Conservation (phyloP, 148 eudicot species). For the Diospyros lotus region DNA sequence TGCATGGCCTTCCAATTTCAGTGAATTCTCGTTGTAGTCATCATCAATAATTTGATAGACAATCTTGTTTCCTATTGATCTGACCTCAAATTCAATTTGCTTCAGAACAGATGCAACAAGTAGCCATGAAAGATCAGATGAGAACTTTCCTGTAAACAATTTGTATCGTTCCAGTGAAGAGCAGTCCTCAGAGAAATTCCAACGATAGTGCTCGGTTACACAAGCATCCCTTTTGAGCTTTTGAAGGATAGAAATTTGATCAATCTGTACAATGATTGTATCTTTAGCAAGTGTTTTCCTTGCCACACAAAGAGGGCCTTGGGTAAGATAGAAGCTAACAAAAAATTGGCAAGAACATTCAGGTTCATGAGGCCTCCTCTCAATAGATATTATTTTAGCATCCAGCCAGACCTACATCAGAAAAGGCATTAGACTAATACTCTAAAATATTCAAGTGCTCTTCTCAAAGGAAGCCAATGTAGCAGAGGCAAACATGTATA, state of each 20-base stretch:
- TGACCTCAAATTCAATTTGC: slow-evolving; percentile 55
- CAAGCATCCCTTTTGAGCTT: slow-evolving; percentile 53
- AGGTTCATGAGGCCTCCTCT: slow-evolving; percentile 70
- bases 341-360: slow-evolving; percentile 63
- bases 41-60: slow-evolving; percentile 68
- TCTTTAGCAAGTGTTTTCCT: slow-evolving; percentile 55
- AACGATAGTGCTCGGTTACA: slow-evolving; percentile 55
- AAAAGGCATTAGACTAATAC: slow-evolving; percentile 6
- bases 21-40: slow-evolving; percentile 19
- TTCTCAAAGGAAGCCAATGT: neutral
- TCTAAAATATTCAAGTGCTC: neutral
- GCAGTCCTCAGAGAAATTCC: slow-evolving; percentile 74
- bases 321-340: slow-evolving; percentile 46
- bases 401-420: slow-evolving; percentile 69
- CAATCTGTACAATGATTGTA: slow-evolving; percentile 34
- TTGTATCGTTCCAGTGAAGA: slow-evolving; percentile 45
- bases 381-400: slow-evolving; percentile 69
- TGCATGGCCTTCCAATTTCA: slow-evolving; percentile 21
- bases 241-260: slow-evolving; percentile 65
- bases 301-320: slow-evolving; percentile 36
- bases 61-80: slow-evolving; percentile 46
- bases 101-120: slow-evolving; percentile 64
- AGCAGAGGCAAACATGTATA: neutral
- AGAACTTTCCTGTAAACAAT: slow-evolving; percentile 61
- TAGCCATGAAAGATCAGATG: slow-evolving; percentile 72